Evolutionary conservation across 148 eudicot genomes (phyloP), one percentile per base, ranked within the genome.

Genomic region (Rhododendron simsii): DNA sequence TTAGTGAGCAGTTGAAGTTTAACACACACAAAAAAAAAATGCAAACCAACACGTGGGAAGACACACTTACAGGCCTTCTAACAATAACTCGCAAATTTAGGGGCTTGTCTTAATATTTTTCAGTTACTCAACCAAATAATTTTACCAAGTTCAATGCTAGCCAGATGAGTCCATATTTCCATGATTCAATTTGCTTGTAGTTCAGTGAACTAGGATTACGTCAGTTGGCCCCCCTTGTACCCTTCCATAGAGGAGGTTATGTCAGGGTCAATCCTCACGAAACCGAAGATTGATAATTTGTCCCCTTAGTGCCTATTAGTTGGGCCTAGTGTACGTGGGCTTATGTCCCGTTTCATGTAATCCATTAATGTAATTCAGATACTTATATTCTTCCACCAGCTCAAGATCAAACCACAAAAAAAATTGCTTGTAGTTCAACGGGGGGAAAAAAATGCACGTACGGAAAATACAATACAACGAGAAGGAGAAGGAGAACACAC

Each of bases 11-110:
- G 75, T 69, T 30, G 37, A 69, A 12, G 75, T 69, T 28, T 16
- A 69, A 69, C 30, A 30, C 30, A 30, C 30, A 30, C 30, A 30
- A 10, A 4, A 57, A 57, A 55, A 57, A 28, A 21, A 78, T n/a
- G n/a, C 21, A 84, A 83, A 73, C 12, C 50, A 45, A 63, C 13
- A 51, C 50, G 39, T 39, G 7, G 63, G 18, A 13, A 69, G 59
- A 71, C 57, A 82, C 79, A 86, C 96, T 89, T 87, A 95, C 96
- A 82, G 94, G 94, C 83, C 89, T 92, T 88, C 90, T 88, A 75
- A 92, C 92, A 80, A 87, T 87, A 47, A 90, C 93, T 53, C 90
- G 79, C 89, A 91, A 87, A 88, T 85, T 35, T 84, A 88, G 91
- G 78, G 92, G 82, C 88, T 89, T 88, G 81, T 14, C 57, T 3